A percentile compares a stretch with the other conserved stretches of the same genome.
Conservation (phyloP, 2,329 filamentous ascomycete species). For the Dactylella cylindrospora region DNA sequence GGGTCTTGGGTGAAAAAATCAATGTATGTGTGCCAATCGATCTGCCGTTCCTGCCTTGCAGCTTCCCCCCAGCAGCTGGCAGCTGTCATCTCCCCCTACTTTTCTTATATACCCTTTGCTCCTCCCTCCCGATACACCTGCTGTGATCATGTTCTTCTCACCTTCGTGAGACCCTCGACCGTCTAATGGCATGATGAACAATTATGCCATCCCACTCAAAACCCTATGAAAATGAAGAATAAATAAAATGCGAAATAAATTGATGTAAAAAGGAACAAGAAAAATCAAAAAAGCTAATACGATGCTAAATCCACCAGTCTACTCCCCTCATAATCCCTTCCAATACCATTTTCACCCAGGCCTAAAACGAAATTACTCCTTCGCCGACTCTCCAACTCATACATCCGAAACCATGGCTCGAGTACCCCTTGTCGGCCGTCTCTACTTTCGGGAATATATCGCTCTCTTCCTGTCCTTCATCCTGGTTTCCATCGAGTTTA, state of each 20-base stretch:
- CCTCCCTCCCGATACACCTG: slow-evolving; percentile 1
- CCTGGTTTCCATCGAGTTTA: slow-evolving; percentile 76
- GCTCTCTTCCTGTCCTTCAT: slow-evolving; percentile 81
- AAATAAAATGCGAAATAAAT: too few relatives aligned
- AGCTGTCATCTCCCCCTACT: slow-evolving; percentile 4
- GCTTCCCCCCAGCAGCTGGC: slow-evolving; percentile 3
- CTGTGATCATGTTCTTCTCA: too few relatives aligned
- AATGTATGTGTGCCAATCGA: slow-evolving; percentile 23
- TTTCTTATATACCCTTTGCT: neutral
- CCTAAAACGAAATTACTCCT: slow-evolving; percentile 40
- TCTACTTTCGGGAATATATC: slow-evolving; percentile 74
- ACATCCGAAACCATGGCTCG: slow-evolving; percentile 56
- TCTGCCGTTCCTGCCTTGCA: slow-evolving; percentile 4
- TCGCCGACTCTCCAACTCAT: slow-evolving; percentile 2
- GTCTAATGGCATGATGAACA: too few relatives aligned
- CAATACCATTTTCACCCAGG: slow-evolving; percentile 36
- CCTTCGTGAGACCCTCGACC: too few relatives aligned
- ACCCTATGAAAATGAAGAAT: too few relatives aligned
- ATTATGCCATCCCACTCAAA: too few relatives aligned
- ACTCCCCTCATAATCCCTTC: slow-evolving; percentile 14
- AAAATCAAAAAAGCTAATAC: too few relatives aligned
- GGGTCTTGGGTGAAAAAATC: slow-evolving; percentile 3
- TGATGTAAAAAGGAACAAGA: too few relatives aligned
- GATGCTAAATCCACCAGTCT: slow-evolving; percentile 43
- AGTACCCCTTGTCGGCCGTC: slow-evolving; percentile 65